Base-by-base conservation (phyloP, 116 monocot species). In the Posidonia oceanica region DNA sequence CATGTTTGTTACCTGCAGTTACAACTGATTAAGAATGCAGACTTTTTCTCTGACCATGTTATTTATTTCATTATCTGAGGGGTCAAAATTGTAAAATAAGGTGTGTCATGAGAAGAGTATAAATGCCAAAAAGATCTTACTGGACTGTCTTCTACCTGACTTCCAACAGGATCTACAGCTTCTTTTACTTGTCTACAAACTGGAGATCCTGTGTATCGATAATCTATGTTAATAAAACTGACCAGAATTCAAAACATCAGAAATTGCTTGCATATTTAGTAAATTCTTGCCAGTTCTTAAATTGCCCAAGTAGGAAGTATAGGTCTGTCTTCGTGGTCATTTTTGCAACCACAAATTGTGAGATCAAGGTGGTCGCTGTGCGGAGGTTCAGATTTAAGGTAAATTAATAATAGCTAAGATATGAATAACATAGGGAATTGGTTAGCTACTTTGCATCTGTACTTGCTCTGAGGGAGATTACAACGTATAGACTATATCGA, bases 151-250 rank as follows among this genome's bases (percentile, higher is more conserved):
- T 80, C 71, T 21, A 40, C n/a, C 61, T 71, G 62, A 72, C 63
- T 63, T 53, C 61, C 69, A 58, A 37, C 40, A 16, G 79, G 65
- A 81, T 79, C 77, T 17, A 51, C 15, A 36, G 44, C 52, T 69
- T 71, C 76, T 60, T 86, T 86, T 40, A 63, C 52, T 7, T 52
- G 70, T 77, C 75, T 69, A 37, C 37, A 17, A 76, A 59, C 64
- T 68, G 73, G 81, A 87, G 76, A 83, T 68, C 72, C 87, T 83
- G 74, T n/a, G 41, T 68, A 61, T 44, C 14, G 20, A 60, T 18
- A 70, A 13, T 29, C 29, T 29, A 23, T 52, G 20, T 36, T 10
- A 22, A 53, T 36, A 48, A 67, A 61, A 29, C 61, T 29, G 61
- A 61, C 29, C 36, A 29, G 36, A 61, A 61, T 36, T 61, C 61